These are phyloP conservation scores for Moesziomyces sp. DNA, from an alignment of 1,284 basidiomycete genomes.

Conservation along the genomic window DNA sequence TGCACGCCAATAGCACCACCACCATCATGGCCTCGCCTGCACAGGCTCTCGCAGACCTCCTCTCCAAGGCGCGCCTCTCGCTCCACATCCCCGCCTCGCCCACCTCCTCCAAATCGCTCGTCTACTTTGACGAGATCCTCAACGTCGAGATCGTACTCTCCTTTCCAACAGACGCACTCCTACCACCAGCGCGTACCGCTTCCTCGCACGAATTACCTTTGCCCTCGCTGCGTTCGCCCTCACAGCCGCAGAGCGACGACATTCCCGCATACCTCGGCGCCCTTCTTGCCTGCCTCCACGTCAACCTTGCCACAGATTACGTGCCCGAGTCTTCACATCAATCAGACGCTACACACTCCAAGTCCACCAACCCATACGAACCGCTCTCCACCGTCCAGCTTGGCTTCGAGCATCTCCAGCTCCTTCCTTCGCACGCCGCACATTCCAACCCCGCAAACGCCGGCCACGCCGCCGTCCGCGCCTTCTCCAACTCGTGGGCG, in stretches of 20 bases:
- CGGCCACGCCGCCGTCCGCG: conserved; percentile 26
- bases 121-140: conserved; percentile 45
- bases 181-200: conserved; percentile 5
- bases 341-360: conserved; percentile 1
- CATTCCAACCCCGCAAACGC: conserved; percentile 11
- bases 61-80: conserved; percentile 28
- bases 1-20: too few species aligned
- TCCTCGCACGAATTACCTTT: conserved; percentile 10
- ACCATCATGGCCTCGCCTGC: conserved; percentile 21
- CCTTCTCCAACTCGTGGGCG: conserved; percentile 39
- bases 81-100: conserved; percentile 21
- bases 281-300: conserved; percentile 37
- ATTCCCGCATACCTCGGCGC: conserved; percentile 30
- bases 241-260: conserved; percentile 7
- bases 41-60: conserved; percentile 28
- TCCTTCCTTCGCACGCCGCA: conserved; percentile 24
- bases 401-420: conserved; percentile 23
- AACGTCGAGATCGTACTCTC: conserved; percentile 26
- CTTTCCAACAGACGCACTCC: conserved; percentile 21
- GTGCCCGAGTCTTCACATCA: conserved; percentile 12
- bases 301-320: conserved; percentile 39
- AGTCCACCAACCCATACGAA: conserved; percentile 35
- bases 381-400: conserved; percentile 32
- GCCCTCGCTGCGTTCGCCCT: not conserved
- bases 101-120: conserved; percentile 13